These are phyloP conservation scores for Aspergillus glaucus DNA, from an alignment of 2,329 filamentous ascomycete genomes.

Conservation along the genomic window DNA sequence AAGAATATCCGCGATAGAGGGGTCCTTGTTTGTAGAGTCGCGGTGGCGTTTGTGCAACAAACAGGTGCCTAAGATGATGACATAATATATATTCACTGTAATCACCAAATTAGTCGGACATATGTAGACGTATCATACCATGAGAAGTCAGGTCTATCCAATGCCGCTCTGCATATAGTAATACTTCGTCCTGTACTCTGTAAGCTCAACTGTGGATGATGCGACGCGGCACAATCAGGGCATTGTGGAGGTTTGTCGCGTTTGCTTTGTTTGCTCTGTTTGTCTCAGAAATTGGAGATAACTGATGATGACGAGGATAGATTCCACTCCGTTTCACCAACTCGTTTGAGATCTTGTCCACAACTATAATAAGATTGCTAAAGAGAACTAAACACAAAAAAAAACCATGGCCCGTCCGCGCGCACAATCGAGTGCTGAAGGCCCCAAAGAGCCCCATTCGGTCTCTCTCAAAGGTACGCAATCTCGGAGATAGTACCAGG, in stretches of 20 bases:
- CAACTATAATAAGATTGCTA: background rate
- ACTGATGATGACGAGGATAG: constrained; percentile 1
- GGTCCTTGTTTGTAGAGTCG: too few relatives aligned
- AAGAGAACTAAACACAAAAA: background rate
- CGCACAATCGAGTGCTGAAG: constrained; percentile 38
- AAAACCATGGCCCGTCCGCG: constrained; percentile 38
- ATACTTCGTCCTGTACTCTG: too few relatives aligned
- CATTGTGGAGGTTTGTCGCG: constrained; percentile 18
- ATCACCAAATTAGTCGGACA: too few relatives aligned
- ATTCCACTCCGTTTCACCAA: background rate
- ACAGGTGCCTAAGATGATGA: too few relatives aligned
- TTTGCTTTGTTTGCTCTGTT: constrained; percentile 21
- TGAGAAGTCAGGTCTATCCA: too few relatives aligned
- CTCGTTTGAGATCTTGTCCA: background rate
- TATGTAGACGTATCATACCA: too few relatives aligned
- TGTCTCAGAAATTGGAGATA: constrained; percentile 12
- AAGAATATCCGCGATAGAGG: background rate
- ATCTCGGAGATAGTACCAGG: constrained; percentile 1
- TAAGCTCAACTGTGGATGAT: too few relatives aligned
- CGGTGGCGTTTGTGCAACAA: too few relatives aligned
- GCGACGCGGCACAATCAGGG: too few relatives aligned
- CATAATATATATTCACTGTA: too few relatives aligned
- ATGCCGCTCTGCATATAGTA: too few relatives aligned
- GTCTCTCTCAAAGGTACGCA: constrained; percentile 64
- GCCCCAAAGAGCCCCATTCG: constrained; percentile 66